phyloP scores from a whole-genome alignment of 345 rosid genomes.

The Passiflora organensis region DNA sequence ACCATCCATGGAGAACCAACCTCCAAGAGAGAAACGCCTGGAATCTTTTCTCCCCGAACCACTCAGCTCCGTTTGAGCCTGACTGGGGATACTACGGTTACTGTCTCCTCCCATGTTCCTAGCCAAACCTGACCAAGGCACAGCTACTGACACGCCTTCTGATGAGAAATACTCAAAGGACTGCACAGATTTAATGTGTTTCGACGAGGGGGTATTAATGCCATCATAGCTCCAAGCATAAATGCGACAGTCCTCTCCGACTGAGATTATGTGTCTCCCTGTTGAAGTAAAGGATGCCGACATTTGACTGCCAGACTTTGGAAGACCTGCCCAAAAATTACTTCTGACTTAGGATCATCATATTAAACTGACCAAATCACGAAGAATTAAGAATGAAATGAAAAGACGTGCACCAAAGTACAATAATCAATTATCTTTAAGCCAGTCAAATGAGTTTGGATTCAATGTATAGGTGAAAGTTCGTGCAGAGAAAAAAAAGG shows the following conservation, averaged over 20 bases:
- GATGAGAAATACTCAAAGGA: conserved; percentile 37
- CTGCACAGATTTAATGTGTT: conserved; percentile 13
- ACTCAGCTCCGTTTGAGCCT: conserved; percentile 7
- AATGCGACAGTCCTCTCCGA: conserved; percentile 67
- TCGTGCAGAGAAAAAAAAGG: background rate
- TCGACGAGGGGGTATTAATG: conserved; percentile 26
- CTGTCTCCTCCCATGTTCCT: background rate
- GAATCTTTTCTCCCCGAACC: conserved; percentile 17
- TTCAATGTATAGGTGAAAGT: conserved; percentile 17
- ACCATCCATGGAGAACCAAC: conserved; percentile 16
- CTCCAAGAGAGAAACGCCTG: conserved; percentile 18
- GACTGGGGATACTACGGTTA: background rate
- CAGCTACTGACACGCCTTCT: conserved; percentile 32
- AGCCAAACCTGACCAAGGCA: conserved; percentile 29
- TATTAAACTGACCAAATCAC: background rate
- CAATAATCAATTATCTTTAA: conserved; percentile 2
- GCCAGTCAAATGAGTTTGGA: conserved; percentile 7
- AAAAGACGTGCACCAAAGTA: conserved; percentile 7
- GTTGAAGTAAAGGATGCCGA: conserved; percentile 70
- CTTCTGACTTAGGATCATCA: conserved; percentile 5
- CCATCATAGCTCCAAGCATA: conserved; percentile 64
- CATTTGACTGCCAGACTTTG: conserved; percentile 62
- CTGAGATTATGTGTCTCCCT: conserved; percentile 70
- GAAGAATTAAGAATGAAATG: too few relatives aligned
- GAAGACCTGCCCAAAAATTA: conserved; percentile 33